Percentiles rank a stretch among this genome's conserved stretches.
phyloP scores from a whole-genome alignment of 2,329 filamentous ascomycete species.

The Mycogone perniciosa region DNA sequence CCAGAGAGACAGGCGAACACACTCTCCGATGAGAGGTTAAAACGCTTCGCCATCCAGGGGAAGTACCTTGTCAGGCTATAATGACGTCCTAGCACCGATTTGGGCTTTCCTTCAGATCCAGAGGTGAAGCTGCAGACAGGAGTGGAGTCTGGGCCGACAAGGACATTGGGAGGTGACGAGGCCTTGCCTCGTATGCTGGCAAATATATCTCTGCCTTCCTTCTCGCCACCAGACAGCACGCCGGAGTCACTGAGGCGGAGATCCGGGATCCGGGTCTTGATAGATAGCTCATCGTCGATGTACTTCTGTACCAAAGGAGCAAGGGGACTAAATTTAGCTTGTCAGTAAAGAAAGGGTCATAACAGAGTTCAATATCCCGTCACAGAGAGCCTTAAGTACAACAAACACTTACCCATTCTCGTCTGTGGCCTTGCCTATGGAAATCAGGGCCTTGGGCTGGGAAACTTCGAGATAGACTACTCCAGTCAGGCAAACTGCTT shows the following conservation, averaged over 20 bases:
- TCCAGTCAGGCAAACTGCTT: not conserved
- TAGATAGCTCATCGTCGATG: slow-evolving; percentile 63
- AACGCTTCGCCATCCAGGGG: slow-evolving; percentile 85
- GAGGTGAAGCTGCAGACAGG: slow-evolving; percentile 70
- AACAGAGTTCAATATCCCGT: not conserved
- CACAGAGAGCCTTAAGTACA: not conserved
- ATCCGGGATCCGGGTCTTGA: slow-evolving; percentile 69
- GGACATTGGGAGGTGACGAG: slow-evolving; percentile 56
- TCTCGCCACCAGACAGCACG: slow-evolving; percentile 59
- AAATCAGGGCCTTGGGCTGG: slow-evolving; percentile 58
- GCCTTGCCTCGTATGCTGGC: slow-evolving; percentile 44
- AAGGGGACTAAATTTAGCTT: slow-evolving; percentile 21
- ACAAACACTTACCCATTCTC: slow-evolving; percentile 16
- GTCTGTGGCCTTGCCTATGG: slow-evolving; percentile 62
- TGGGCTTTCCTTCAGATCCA: slow-evolving; percentile 72
- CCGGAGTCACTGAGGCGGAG: slow-evolving; percentile 69
- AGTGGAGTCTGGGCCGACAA: slow-evolving; percentile 80
- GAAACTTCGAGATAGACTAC: slow-evolving; percentile 70
- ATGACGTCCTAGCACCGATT: slow-evolving; percentile 82
- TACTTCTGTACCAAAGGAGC: slow-evolving; percentile 50
- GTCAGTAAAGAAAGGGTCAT: slow-evolving; percentile 7
- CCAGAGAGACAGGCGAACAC: slow-evolving; percentile 79
- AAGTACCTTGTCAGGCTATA: slow-evolving; percentile 83
- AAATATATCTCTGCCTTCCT: slow-evolving; percentile 63
- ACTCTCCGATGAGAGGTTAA: slow-evolving; percentile 64